Base-by-base conservation (phyloP, 148 eudicot species). In the Camellia lanceoleosa region DNA sequence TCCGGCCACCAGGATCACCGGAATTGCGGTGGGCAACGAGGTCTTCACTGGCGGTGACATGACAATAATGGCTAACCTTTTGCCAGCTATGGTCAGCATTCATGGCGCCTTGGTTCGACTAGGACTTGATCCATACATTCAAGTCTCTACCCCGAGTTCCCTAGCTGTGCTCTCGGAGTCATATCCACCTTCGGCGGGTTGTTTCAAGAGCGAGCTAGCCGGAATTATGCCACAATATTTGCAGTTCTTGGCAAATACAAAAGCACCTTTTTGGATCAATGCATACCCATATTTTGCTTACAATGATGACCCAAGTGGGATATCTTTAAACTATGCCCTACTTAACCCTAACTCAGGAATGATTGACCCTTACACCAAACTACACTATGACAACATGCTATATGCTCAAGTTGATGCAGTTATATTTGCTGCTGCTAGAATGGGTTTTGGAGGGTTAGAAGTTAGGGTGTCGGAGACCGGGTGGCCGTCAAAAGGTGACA, bases 1-100 rank as follows among this genome's bases (percentile, higher is more conserved):
- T 43, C 98, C 96, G 23, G 92, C 92, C 10, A 94, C 98, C 15
- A 88, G 75, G 46, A 92, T 94, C 80, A 90, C 94, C 72, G 92
- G 90, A 0, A 94, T 94, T 38, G 89, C 93, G 0, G 97, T 92
- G 4, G 98, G 98, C 0, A 94, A 94, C 63, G 98, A 94, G 77
- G 86, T 94, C 4, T 88, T 83, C 80, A 88, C 97, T 7, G 97
- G 89, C 13, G 89, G 78, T 8, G 92, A 89, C 83, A 86, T 82
- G 47, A 72, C 90, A 0, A 69, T 91, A 2, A 74, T 88, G 3
- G 9, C 82, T 18, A 65, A 89, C 47, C 84, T 89, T 2, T 92
- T 94, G 42, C 94, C 97, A 0, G 94, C 97, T 7, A 94, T 94
- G 93, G 77, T 86, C 15, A 82, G 82, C 71, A 80, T 94, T 13